Evolutionary conservation across 805 yeast genomes (phyloP), one percentile per base, ranked within the genome.

Genomic region (Candida corydali): DNA sequence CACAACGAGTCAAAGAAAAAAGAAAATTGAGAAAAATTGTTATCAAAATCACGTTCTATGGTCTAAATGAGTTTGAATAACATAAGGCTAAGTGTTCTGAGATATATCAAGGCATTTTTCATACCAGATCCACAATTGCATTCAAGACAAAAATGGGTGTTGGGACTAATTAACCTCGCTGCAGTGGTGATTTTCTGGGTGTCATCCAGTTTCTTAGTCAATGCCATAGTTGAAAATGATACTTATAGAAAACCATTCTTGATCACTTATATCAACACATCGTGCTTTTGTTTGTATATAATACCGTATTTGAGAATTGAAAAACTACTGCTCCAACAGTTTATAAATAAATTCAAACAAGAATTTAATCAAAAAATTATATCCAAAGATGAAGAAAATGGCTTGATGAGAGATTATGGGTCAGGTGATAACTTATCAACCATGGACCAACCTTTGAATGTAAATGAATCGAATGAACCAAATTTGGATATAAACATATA

Each of bases 181-280:
- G 66, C 83, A 29, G 98, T 89, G 30, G 86, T 91, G 18, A 56
- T 85, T 1, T 73, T 87, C 17, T 91, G 98, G 98, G 97, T 93
- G 8, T 63, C 83, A 25, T 86, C 96, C 3, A 86, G 95, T 3
- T 91, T 88, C 48, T 58, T 91, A 32, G 82, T 93, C 25, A 88
- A 86, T 57, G 80, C 78, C 29, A 65, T 86, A 27, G 83, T 86
- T 48, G 87, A 80, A 47, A 71, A 75, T 32, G 76, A 73, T 40
- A 63, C 71, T 18, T 93, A 87, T 57, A 63, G 87, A 32, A 93
- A 93, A 60, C 98, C 98, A 12, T 89, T 87, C 54, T 75, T 89
- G 43, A 85, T 93, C 47, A 93, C 98, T 2, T 93, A 91, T 63
- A 59, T 91, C 48, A 93, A 89, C 63, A 89, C 98, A 0, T 80